Percentiles rank a stretch among this genome's conserved stretches.
Conservation (phyloP, 805 yeast species). For the Candida endomychidarum region DNA sequence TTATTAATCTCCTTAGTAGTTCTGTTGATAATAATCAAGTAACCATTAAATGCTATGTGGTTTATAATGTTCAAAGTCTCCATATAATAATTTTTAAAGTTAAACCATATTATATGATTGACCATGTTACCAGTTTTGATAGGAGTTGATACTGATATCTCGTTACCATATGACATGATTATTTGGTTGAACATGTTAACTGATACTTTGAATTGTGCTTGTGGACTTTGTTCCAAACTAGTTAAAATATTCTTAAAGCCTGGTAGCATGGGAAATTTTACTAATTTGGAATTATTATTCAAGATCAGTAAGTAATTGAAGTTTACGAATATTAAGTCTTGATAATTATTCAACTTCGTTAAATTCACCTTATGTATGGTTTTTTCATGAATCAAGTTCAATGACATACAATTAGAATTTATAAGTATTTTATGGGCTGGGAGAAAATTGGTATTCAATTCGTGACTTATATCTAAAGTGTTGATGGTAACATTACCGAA, state of each 20-base stretch:
- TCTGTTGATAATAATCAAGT: conserved; percentile 34
- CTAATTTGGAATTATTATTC: conserved; percentile 18
- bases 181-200: conserved; percentile 26
- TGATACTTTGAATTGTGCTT: conserved; percentile 24
- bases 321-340: conserved; percentile 23
- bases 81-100: conserved; percentile 31
- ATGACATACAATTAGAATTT: conserved; percentile 7
- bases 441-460: conserved; percentile 25
- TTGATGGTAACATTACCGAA: conserved; percentile 34
- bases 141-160: conserved; percentile 32
- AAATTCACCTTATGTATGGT: conserved; percentile 25
- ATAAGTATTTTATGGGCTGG: conserved; percentile 21
- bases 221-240: conserved; percentile 21
- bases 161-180: conserved; percentile 28
- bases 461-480: conserved; percentile 24
- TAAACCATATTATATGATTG: conserved; percentile 42
- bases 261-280: conserved; percentile 32
- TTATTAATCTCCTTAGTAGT: conserved; percentile 17
- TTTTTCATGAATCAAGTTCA: conserved; percentile 18
- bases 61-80: conserved; percentile 34
- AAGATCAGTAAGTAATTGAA: conserved; percentile 27
- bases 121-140: conserved; percentile 19
- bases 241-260: conserved; percentile 27
- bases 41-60: conserved; percentile 38
- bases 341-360: conserved; percentile 11